phyloP scores from a whole-genome alignment of 192 early-diverging fungal species.

The Podila epigama region DNA sequence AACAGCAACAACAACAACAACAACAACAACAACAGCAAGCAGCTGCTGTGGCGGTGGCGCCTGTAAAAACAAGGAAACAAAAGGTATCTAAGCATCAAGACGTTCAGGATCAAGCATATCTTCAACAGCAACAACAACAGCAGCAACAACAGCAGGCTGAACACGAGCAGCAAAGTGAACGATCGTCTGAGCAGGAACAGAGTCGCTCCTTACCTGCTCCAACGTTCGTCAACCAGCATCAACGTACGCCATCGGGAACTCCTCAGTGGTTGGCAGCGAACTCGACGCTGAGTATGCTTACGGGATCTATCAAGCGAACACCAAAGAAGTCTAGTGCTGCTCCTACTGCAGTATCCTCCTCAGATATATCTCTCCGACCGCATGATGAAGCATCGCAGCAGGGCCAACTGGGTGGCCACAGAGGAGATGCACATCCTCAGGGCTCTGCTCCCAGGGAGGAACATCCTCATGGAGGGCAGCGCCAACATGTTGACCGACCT shows the following conservation, averaged over 20 bases:
- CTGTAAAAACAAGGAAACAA: conserved; percentile 1
- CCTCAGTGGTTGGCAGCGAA: conserved; percentile 42
- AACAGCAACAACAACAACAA: conserved; percentile 4
- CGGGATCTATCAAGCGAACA: conserved; percentile 11
- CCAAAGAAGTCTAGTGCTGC: conserved; percentile 13
- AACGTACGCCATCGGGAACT: conserved; percentile 41
- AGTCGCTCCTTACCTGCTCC: conserved; percentile 18
- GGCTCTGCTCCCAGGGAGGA: too few species aligned
- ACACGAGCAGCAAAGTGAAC: too few species aligned
- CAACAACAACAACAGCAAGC: conserved; percentile 8
- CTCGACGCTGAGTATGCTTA: conserved; percentile 19
- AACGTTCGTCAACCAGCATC: conserved; percentile 40
- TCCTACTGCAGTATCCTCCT: background rate
- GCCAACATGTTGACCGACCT: too few species aligned
- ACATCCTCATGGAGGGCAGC: too few species aligned
- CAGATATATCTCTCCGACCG: background rate
- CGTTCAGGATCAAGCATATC: background rate
- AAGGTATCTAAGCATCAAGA: background rate
- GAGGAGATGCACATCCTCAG: too few species aligned
- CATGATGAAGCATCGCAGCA: background rate
- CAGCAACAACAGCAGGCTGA: conserved; percentile 6
- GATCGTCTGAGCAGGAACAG: background rate
- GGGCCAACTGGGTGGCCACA: too few species aligned
- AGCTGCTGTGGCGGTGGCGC: background rate
- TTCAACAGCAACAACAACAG: background rate